Conservation (phyloP, 2,329 filamentous ascomycete species). For the Tolypocladium capitatum region DNA sequence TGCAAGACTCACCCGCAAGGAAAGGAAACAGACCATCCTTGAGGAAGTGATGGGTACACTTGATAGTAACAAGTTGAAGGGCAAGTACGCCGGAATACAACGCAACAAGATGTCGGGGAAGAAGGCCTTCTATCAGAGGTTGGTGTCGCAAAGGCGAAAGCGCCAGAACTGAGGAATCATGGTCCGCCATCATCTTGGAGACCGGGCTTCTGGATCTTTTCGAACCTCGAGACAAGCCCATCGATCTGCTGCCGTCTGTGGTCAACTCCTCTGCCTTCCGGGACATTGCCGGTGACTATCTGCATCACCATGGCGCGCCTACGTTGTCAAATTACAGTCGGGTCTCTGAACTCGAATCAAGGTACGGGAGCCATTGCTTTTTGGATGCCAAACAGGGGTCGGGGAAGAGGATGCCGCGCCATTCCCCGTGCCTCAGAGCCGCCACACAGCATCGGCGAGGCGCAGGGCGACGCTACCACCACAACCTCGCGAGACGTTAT, state of each 20-base stretch:
- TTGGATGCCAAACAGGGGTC: not conserved
- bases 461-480: not conserved
- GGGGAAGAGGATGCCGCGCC: not conserved
- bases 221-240: not conserved
- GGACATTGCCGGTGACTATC: not conserved
- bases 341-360: not conserved
- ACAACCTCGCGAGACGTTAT: not conserved
- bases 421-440: not conserved
- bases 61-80: constrained; percentile 58
- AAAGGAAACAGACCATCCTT: constrained; percentile 74
- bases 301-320: not conserved
- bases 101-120: constrained; percentile 72
- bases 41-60: constrained; percentile 56
- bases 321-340: not conserved
- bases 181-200: not conserved
- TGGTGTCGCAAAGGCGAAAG: constrained; percentile 37
- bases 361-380: not conserved
- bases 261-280: not conserved
- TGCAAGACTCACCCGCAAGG: constrained; percentile 68
- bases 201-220: not conserved
- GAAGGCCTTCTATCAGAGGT: constrained; percentile 75
- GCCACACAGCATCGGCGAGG: not conserved
- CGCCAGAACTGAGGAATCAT: constrained; percentile 7
- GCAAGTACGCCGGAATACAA: constrained; percentile 80
- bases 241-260: not conserved